Percentiles rank a stretch among this genome's conserved stretches.
These are phyloP conservation scores for Cyberlindnera petersonii DNA, from an alignment of 805 yeast genomes.

Conservation along the genomic window DNA sequence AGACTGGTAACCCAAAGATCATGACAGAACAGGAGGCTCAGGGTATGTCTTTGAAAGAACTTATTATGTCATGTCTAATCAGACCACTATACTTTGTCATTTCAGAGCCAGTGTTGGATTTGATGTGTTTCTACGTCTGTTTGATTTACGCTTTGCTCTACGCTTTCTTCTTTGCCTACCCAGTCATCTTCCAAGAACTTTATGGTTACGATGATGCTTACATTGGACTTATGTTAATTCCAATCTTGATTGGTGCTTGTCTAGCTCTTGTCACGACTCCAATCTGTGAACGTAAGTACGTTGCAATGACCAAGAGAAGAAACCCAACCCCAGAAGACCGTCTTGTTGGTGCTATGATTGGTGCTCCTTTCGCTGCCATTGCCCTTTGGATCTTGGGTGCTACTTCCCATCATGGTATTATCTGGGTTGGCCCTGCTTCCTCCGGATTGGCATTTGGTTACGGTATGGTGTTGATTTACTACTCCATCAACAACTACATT, in stretches of 20 bases:
- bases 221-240: conserved; percentile 85
- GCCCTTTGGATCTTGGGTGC: conserved; percentile 80
- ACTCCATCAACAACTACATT: conserved; percentile 76
- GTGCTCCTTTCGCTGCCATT: conserved; percentile 78
- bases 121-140: conserved; percentile 83
- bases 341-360: conserved; percentile 75
- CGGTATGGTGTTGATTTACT: conserved; percentile 73
- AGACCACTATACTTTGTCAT: conserved; percentile 76
- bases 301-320: conserved; percentile 47
- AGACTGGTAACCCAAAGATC: conserved; percentile 77
- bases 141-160: conserved; percentile 85
- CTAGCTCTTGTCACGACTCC: conserved; percentile 76
- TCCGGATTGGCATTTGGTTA: conserved; percentile 79
- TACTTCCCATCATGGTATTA: conserved; percentile 61
- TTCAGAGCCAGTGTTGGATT: conserved; percentile 81
- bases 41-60: conserved; percentile 63
- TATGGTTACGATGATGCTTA: conserved; percentile 75
- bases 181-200: conserved; percentile 76
- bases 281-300: conserved; percentile 59
- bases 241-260: conserved; percentile 83
- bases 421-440: conserved; percentile 78
- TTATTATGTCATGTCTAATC: conserved; percentile 65
- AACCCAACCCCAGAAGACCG: conserved; percentile 77
- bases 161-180: conserved; percentile 94
- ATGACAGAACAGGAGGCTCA: conserved; percentile 93